Evolutionary conservation across 768 basidiomycete species (phyloP).

Genomic region (Podaxis sp.): DNA sequence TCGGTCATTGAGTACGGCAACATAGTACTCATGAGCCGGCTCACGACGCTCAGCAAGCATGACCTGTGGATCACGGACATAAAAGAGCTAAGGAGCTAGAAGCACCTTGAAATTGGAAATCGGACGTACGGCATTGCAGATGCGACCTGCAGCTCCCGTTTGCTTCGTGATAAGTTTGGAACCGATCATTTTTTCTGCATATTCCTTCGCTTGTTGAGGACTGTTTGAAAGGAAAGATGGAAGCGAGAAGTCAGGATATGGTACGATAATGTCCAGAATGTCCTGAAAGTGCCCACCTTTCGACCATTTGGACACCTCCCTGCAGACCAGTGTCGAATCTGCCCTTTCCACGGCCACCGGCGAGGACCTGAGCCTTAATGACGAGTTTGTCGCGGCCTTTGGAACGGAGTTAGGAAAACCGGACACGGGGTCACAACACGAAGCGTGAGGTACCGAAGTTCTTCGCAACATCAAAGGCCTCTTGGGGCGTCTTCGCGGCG

Average conservation of each 20-base stretch:
- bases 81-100: neutral
- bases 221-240: conserved; percentile 32
- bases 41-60: conserved; percentile 97
- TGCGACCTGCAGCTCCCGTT: conserved; percentile 86
- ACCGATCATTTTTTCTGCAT: conserved; percentile 91
- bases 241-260: conserved; percentile 6
- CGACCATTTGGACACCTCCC: conserved; percentile 94
- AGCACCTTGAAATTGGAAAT: neutral
- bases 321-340: conserved; percentile 94
- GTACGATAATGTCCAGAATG: neutral
- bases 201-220: conserved; percentile 84
- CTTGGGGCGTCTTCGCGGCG: conserved; percentile 82
- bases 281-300: conserved; percentile 51
- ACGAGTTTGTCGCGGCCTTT: conserved; percentile 78
- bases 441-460: conserved; percentile 64
- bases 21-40: conserved; percentile 96
- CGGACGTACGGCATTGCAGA: conserved; percentile 87
- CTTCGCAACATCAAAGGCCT: conserved; percentile 87
- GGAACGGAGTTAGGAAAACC: neutral
- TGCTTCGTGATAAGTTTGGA: conserved; percentile 97
- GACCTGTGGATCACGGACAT: conserved; percentile 49
- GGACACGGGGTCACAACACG: neutral
- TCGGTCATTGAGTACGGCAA: conserved; percentile 95
- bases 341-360: conserved; percentile 98
- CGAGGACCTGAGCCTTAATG: conserved; percentile 98